Evolutionary conservation across 208 protist species (phyloP), one percentile per base, ranked within the genome.

Genomic region (Phytomonas francai): DNA sequence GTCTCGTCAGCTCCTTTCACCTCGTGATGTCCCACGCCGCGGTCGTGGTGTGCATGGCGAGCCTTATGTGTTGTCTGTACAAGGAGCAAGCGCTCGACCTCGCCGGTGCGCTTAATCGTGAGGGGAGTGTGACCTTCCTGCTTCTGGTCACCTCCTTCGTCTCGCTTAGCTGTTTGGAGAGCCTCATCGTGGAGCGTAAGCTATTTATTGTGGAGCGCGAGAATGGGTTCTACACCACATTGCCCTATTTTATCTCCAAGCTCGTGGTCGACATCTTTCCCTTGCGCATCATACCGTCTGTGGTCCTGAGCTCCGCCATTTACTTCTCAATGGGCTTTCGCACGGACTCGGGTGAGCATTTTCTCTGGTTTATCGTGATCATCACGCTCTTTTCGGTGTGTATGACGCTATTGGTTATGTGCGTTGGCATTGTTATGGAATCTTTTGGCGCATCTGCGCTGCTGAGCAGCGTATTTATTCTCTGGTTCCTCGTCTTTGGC

Each of bases 401-500:
- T 70, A 88, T 91, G 8, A 94, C 91, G 31, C 74, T 93, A 30
- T 76, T 93, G 49, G 70, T 91, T 11, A 57, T 96, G n/a, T 93
- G 83, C 66, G 81, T 95, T 51, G 90, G 89, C 63, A 85, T 94
- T 58, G 29, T 93, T 30, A 84, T 76, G 12, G 83, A 80, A 33
- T 81, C 83, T 31, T 95, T 94, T 71, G 91, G 91, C 25, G 51
- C 85, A 0, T 91, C 90, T 0, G 91, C 88, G 12, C 80, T 96
- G 29, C 34, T 95, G n/a, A 93, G 88, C 67, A 92, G 87, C 60
- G 79, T 95, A 45, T 71, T 89, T 28, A 95, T 95, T 71, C 67
- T 92, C 54, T 96, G 86, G 87, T 93, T 93, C 76, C 96, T 97
- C 68, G 91, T 97, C 14, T 97, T 97, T 84, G 91, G 91, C 25